Percentiles rank a stretch among this genome's conserved stretches.
Conservation (phyloP, 1,284 basidiomycete genomes). For the Leccinum huronense region DNA sequence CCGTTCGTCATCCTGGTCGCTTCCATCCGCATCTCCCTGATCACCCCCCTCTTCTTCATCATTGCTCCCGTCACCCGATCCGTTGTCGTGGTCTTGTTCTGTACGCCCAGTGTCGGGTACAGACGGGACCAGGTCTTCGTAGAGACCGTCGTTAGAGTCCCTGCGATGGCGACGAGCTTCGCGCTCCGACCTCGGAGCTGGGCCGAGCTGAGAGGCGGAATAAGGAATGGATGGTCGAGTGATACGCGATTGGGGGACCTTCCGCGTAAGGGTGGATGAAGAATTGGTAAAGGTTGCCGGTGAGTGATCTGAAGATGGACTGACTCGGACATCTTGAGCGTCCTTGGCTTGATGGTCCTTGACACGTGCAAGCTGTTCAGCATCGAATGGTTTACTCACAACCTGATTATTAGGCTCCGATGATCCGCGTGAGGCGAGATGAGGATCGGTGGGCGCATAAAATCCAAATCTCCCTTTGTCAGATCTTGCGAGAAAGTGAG, state of each 20-base stretch:
- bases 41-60: too few species aligned
- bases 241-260: neutral
- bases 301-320: neutral
- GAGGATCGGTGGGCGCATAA: neutral
- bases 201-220: neutral
- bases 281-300: neutral
- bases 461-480: neutral
- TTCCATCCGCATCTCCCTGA: too few species aligned
- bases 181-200: too few species aligned
- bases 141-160: too few species aligned
- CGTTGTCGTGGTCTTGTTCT: too few species aligned
- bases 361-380: neutral
- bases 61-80: too few species aligned
- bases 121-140: too few species aligned
- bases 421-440: neutral
- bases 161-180: too few species aligned
- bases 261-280: neutral
- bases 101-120: too few species aligned
- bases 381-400: neutral
- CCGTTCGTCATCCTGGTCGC: too few species aligned
- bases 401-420: neutral
- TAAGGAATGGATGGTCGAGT: too few species aligned
- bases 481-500: neutral
- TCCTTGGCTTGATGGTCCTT: neutral
- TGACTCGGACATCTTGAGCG: too few species aligned